Percentiles rank a stretch among this genome's conserved stretches.
Evolutionary conservation across 768 basidiomycete genomes (phyloP).

Genomic region (Hypholoma fasciculare): DNA sequence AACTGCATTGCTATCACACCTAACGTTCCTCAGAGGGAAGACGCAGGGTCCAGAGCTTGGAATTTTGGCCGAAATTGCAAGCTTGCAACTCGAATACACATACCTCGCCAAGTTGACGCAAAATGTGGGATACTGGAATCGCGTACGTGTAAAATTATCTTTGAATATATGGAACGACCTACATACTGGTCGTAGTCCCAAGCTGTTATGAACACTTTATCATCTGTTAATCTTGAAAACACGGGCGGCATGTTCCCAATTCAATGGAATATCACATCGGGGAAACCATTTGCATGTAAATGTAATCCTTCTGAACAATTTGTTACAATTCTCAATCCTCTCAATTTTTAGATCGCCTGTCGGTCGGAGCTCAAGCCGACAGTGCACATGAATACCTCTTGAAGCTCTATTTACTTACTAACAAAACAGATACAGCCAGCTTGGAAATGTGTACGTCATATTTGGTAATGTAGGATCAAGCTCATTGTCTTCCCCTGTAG

Average conservation of each 20-base stretch:
- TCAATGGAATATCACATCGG: slow-evolving; percentile 51
- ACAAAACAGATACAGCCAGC: slow-evolving; percentile 55
- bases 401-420: slow-evolving; percentile 71
- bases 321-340: background rate
- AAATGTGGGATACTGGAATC: slow-evolving; percentile 58
- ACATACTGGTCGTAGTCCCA: slow-evolving; percentile 18
- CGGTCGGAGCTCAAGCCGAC: slow-evolving; percentile 69
- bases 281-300: slow-evolving; percentile 47
- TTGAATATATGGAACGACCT: background rate
- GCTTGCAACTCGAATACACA: slow-evolving; percentile 80
- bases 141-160: slow-evolving; percentile 35
- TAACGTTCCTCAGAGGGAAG: slow-evolving; percentile 11
- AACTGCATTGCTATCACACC: background rate
- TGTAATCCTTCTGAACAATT: slow-evolving; percentile 10
- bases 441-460: slow-evolving; percentile 63
- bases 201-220: slow-evolving; percentile 47
- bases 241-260: slow-evolving; percentile 68
- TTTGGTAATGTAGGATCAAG: background rate
- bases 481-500: slow-evolving; percentile 30
- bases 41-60: slow-evolving; percentile 34
- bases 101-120: slow-evolving; percentile 82
- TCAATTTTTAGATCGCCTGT: slow-evolving; percentile 37
- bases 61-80: slow-evolving; percentile 78
- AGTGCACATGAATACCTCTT: slow-evolving; percentile 79
- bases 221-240: slow-evolving; percentile 39